Percentiles rank a stretch among this genome's conserved stretches.
Conservation (phyloP, 495 filamentous ascomycete species). For the Podospora anserina region DNA sequence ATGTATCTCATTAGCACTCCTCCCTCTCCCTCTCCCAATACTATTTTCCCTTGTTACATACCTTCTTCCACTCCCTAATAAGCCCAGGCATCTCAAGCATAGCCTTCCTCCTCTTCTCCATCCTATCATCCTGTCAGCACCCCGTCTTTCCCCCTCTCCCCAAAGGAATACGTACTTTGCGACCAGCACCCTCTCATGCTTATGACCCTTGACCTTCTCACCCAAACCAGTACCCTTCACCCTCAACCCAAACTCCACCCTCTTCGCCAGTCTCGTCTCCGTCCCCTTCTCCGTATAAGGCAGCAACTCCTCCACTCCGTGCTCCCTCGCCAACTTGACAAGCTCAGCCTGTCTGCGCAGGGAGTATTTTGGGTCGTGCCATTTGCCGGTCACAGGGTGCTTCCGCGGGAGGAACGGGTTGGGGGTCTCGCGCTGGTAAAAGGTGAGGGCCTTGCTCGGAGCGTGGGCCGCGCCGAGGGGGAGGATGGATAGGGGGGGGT, state of each 20-base stretch:
- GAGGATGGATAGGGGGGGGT: conserved; percentile 64
- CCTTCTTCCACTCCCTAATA: conserved; percentile 90
- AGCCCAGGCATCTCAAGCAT: conserved; percentile 92
- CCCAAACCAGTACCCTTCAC: conserved; percentile 90
- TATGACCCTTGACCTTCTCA: conserved; percentile 91
- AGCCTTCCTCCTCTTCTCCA: conserved; percentile 84
- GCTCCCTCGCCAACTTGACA: conserved; percentile 75
- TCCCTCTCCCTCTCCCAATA: neutral
- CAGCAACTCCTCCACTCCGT: conserved; percentile 80
- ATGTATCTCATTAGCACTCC: neutral
- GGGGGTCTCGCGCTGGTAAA: conserved; percentile 44
- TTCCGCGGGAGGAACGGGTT: conserved; percentile 77
- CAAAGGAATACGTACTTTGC: conserved; percentile 51
- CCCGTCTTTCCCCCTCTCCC: conserved; percentile 15
- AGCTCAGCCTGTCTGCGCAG: conserved; percentile 87
- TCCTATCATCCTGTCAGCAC: conserved; percentile 42
- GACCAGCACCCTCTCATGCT: conserved; percentile 84
- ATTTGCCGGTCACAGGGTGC: conserved; percentile 68
- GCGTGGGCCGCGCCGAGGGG: conserved; percentile 40
- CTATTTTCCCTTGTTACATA: conserved; percentile 39
- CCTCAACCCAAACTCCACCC: conserved; percentile 68
- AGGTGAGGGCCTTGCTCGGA: conserved; percentile 41
- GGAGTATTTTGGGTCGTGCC: conserved; percentile 77
- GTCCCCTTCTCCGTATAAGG: conserved; percentile 75
- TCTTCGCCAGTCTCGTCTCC: conserved; percentile 59